A percentile compares a stretch with the other conserved stretches of the same genome.
phyloP scores from a whole-genome alignment of 768 basidiomycete genomes.

The Gymnopilus dilepis region DNA sequence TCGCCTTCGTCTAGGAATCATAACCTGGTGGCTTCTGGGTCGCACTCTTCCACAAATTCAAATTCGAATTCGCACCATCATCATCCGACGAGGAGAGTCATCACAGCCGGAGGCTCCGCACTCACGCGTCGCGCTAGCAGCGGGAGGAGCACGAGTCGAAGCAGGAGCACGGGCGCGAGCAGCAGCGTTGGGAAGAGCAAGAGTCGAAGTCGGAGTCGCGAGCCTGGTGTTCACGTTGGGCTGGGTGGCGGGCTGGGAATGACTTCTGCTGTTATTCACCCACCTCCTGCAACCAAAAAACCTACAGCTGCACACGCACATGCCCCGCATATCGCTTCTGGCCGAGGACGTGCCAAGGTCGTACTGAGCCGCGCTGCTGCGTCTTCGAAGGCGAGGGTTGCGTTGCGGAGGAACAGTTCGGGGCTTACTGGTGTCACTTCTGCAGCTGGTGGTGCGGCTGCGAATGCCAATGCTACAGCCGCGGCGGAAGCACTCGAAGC shows the following conservation, averaged over 20 bases:
- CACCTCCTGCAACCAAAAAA: background rate
- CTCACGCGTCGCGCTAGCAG: conserved; percentile 9
- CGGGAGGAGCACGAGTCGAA: conserved; percentile 8
- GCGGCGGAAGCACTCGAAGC: conserved; percentile 8
- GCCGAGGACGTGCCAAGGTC: conserved; percentile 11
- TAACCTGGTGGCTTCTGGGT: no score
- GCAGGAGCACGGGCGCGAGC: conserved; percentile 12
- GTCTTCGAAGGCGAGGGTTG: conserved; percentile 1
- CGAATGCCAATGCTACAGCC: background rate
- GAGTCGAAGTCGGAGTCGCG: conserved; percentile 23
- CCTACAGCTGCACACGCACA: no score
- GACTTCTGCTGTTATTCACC: conserved; percentile 6
- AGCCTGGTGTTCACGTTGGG: conserved; percentile 16
- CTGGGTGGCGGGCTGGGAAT: conserved; percentile 15
- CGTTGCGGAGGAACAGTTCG: conserved; percentile 16
- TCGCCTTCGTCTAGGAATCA: no score
- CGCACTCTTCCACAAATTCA: background rate
- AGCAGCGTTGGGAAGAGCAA: conserved; percentile 15
- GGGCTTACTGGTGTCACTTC: background rate
- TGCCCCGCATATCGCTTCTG: conserved; percentile 1
- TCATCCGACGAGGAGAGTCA: background rate
- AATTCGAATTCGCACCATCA: background rate
- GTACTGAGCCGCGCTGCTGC: conserved; percentile 7
- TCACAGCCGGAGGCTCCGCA: conserved; percentile 7
- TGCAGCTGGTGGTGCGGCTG: no score